Conservation (phyloP, 257 asterid genomes). For the Linaria vulgaris region DNA sequence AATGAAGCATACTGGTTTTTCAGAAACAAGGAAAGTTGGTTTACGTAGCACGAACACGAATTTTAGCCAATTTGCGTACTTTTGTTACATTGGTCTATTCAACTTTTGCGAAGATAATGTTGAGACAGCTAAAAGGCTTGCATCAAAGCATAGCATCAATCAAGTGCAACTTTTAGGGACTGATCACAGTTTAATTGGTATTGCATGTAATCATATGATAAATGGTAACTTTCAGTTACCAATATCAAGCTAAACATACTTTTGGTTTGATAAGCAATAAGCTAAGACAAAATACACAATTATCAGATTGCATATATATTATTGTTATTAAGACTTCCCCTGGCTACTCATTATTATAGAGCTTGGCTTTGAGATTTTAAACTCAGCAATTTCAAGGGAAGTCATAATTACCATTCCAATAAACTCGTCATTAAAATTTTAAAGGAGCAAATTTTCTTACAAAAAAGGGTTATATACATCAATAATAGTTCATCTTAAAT, state of each 20-base stretch:
- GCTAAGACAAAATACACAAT: not conserved
- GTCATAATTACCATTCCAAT: not conserved
- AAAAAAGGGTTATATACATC: not conserved
- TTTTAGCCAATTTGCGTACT: not conserved
- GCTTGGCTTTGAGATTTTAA: conserved; percentile 8
- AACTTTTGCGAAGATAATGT: too few species aligned
- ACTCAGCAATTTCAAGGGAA: conserved; percentile 7
- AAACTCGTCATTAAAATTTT: conserved; percentile 1
- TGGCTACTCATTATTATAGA: conserved; percentile 15
- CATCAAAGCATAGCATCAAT: conserved; percentile 7
- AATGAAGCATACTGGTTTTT: too few species aligned
- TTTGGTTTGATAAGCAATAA: not conserved
- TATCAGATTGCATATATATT: too few species aligned
- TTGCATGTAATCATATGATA: conserved; percentile 1
- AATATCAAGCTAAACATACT: not conserved
- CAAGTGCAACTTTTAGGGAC: conserved; percentile 18
- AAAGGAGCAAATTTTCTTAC: conserved; percentile 5
- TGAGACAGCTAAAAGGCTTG: not conserved
- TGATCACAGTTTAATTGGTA: not conserved
- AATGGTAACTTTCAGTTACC: not conserved
- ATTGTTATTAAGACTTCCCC: not conserved
- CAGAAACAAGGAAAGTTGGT: not conserved
- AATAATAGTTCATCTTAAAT: not conserved
- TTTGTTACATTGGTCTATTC: too few species aligned
- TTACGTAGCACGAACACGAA: conserved; percentile 1